Percentiles rank a stretch among this genome's conserved stretches.
Conservation (phyloP, 2,329 filamentous ascomycete genomes). For the Xylaria sp. region DNA sequence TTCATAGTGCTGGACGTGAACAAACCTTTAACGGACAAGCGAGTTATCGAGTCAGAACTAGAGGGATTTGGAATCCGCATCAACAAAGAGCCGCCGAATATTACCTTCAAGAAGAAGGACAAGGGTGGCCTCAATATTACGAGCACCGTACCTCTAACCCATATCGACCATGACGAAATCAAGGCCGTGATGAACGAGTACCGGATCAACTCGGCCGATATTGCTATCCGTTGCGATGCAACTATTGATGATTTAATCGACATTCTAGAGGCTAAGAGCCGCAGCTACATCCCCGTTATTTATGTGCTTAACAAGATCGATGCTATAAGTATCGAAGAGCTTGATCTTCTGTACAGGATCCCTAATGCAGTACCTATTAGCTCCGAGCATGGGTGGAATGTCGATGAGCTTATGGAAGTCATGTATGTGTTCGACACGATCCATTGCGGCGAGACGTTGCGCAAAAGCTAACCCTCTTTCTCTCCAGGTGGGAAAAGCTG, state of each 20-base stretch:
- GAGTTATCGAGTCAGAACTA: constrained; percentile 92
- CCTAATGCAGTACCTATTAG: constrained; percentile 98
- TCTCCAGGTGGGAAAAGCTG: constrained; percentile 85
- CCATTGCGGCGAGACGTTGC: constrained; percentile 20
- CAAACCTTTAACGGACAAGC: constrained; percentile 97
- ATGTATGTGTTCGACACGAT: constrained; percentile 69
- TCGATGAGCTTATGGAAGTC: constrained; percentile 94
- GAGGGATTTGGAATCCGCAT: constrained; percentile 98
- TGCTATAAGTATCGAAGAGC: constrained; percentile 95
- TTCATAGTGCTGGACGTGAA: constrained; percentile 99
- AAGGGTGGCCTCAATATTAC: constrained; percentile 97
- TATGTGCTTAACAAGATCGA: constrained; percentile 99
- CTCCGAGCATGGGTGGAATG: constrained; percentile 97
- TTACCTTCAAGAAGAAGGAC: constrained; percentile 99
- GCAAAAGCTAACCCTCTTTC: constrained; percentile 42
- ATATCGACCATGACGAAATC: constrained; percentile 97
- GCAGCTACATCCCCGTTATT: constrained; percentile 98
- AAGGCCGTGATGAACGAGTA: constrained; percentile 98
- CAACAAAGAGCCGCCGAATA: constrained; percentile 97
- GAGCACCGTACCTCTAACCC: constrained; percentile 89
- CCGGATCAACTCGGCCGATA: constrained; percentile 94
- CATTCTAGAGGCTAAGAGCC: constrained; percentile 90
- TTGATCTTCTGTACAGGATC: constrained; percentile 95
- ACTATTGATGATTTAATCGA: constrained; percentile 98
- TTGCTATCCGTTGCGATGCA: constrained; percentile 96